Evolutionary conservation across 208 protist species (phyloP).

Genomic region (Leishmania mexicana): DNA sequence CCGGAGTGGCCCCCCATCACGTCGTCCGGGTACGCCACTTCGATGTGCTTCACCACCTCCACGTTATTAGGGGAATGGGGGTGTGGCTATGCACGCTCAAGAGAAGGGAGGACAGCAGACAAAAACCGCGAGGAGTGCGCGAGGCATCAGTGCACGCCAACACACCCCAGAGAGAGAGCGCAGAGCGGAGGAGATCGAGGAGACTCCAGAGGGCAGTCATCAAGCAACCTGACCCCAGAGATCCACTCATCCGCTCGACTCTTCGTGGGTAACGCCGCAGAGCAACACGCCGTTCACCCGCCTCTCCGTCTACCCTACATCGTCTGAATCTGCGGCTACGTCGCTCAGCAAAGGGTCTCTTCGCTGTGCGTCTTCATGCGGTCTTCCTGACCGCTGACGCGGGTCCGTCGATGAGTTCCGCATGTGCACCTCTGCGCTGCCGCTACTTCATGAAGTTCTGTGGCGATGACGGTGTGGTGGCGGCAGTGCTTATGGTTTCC

Average conservation of each 20-base stretch:
- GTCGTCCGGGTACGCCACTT: no score
- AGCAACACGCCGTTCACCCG: neutral
- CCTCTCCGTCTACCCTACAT: neutral
- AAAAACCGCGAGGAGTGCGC: neutral
- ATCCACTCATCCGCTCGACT: neutral
- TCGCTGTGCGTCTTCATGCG: neutral
- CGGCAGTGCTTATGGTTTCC: neutral
- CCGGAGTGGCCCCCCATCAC: no score
- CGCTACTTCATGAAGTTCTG: neutral
- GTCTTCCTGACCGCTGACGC: neutral
- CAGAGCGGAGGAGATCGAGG: neutral
- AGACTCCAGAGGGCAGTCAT: neutral
- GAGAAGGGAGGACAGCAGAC: neutral
- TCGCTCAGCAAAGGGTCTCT: neutral
- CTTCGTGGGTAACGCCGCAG: neutral
- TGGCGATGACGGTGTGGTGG: neutral
- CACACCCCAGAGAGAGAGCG: neutral
- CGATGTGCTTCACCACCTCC: no score
- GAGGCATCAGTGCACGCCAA: neutral
- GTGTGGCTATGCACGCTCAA: neutral
- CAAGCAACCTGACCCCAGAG: neutral
- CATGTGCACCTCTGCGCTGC: neutral
- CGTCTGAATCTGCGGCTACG: neutral
- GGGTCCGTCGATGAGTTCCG: neutral
- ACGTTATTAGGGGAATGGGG: no score